phyloP scores from a whole-genome alignment of 441 rosid species.

The Flueggea neowawraea region DNA sequence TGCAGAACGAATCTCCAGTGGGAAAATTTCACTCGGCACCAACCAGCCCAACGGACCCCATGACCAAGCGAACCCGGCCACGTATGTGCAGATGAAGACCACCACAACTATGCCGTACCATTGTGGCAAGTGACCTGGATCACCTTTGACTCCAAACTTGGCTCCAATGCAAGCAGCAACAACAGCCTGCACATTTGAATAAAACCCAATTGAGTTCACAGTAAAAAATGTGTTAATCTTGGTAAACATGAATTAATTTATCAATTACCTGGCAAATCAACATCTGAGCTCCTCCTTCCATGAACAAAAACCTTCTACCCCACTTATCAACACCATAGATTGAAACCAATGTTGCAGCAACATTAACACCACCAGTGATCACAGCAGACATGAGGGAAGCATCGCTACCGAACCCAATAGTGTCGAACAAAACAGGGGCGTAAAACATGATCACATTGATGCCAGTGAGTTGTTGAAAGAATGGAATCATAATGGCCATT shows the following conservation, averaged over 20 bases:
- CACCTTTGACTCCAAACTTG: conserved; percentile 63
- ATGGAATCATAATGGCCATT: conserved; percentile 69
- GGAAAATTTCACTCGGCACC: conserved; percentile 91
- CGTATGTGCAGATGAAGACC: conserved; percentile 76
- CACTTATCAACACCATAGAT: conserved; percentile 79
- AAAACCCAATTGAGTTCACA: too few relatives aligned
- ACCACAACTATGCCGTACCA: conserved; percentile 82
- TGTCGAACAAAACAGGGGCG: conserved; percentile 78
- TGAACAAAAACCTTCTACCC: conserved; percentile 82
- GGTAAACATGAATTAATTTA: neutral
- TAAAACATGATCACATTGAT: conserved; percentile 88
- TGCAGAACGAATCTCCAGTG: conserved; percentile 81
- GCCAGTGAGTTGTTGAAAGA: conserved; percentile 87
- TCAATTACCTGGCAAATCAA: conserved; percentile 54
- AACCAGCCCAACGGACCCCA: conserved; percentile 97
- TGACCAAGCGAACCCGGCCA: conserved; percentile 88
- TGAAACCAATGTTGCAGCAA: conserved; percentile 62
- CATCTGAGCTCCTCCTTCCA: conserved; percentile 83
- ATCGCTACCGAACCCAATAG: conserved; percentile 64
- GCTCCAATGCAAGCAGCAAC: conserved; percentile 74
- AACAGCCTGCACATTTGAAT: conserved; percentile 23
- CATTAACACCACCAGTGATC: conserved; percentile 70
- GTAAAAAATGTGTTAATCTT: too few relatives aligned
- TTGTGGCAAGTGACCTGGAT: conserved; percentile 58
- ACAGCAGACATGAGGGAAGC: conserved; percentile 84